Evolutionary conservation across 1,284 basidiomycete species (phyloP).

Genomic region (Melampsora larici-populina): DNA sequence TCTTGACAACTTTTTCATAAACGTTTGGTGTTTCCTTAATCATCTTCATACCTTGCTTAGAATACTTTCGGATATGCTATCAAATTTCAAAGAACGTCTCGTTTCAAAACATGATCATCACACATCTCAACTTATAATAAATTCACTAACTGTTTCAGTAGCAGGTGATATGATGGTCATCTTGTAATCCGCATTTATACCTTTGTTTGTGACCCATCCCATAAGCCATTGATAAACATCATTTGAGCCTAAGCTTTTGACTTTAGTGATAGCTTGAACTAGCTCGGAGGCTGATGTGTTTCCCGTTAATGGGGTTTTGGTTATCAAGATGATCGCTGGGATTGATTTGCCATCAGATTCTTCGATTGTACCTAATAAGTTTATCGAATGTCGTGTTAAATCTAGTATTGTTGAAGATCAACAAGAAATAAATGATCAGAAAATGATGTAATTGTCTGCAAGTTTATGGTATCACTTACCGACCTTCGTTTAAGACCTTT

Average conservation of each 20-base stretch:
- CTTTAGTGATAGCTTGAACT: constrained; percentile 1
- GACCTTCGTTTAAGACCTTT: constrained; percentile 28
- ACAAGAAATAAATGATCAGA: neutral
- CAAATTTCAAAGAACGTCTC: no score
- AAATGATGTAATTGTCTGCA: neutral
- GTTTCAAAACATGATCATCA: no score
- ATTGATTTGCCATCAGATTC: constrained; percentile 52
- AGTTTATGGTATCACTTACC: constrained; percentile 11
- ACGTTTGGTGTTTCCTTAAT: constrained; percentile 75
- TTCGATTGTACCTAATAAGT: constrained; percentile 57
- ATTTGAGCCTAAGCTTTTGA: constrained; percentile 46
- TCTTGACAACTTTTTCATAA: constrained; percentile 67
- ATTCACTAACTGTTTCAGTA: constrained; percentile 59
- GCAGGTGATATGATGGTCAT: constrained; percentile 77
- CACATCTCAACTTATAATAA: neutral
- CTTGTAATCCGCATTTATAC: constrained; percentile 53
- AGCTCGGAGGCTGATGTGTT: constrained; percentile 31
- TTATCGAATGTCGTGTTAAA: constrained; percentile 58
- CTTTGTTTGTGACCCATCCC: constrained; percentile 44
- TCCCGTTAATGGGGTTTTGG: constrained; percentile 60
- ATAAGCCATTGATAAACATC: constrained; percentile 50
- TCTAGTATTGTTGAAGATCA: constrained; percentile 53
- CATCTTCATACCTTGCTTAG: constrained; percentile 68
- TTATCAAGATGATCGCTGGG: constrained; percentile 61
- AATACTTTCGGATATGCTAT: constrained; percentile 64